These are phyloP conservation scores for Xylaria sp. DNA, from an alignment of 2,329 filamentous ascomycete genomes.

Conservation along the genomic window DNA sequence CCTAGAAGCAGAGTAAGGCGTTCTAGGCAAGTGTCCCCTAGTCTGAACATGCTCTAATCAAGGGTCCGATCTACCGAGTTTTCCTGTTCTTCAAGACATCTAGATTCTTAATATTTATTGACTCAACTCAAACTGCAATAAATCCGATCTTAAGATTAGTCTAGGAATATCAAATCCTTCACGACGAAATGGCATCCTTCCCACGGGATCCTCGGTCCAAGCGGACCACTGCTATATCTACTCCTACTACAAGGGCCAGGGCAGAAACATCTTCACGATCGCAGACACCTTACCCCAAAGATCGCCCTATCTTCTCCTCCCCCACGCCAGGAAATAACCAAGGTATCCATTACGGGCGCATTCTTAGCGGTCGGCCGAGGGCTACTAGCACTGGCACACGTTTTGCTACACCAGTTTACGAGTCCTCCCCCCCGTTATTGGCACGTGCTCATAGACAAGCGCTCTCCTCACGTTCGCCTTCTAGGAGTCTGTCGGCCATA, in stretches of 20 bases:
- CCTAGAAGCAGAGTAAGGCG: no score
- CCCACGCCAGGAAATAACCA: constrained; percentile 15
- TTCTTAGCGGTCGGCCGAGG: constrained; percentile 18
- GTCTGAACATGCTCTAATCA: neutral
- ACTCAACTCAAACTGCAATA: neutral
- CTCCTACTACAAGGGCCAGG: constrained; percentile 14
- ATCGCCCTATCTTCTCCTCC: constrained; percentile 29
- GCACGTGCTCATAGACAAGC: constrained; percentile 33
- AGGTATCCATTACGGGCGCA: constrained; percentile 4
- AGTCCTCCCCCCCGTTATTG: constrained; percentile 36
- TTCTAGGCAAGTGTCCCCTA: no score
- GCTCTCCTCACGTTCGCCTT: constrained; percentile 34
- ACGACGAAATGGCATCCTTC: constrained; percentile 8
- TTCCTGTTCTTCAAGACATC: neutral
- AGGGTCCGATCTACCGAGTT: neutral
- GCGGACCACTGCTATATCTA: constrained; percentile 20
- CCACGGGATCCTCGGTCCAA: neutral
- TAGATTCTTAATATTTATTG: neutral
- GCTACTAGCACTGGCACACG: constrained; percentile 22
- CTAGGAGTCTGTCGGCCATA: constrained; percentile 23
- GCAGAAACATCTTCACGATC: constrained; percentile 25
- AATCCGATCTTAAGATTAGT: neutral
- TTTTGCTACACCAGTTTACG: constrained; percentile 22
- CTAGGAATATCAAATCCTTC: neutral
- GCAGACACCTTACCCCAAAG: constrained; percentile 20